Evolutionary conservation across 305 asterid species (phyloP).

Genomic region (Fraxinus dipetala): DNA sequence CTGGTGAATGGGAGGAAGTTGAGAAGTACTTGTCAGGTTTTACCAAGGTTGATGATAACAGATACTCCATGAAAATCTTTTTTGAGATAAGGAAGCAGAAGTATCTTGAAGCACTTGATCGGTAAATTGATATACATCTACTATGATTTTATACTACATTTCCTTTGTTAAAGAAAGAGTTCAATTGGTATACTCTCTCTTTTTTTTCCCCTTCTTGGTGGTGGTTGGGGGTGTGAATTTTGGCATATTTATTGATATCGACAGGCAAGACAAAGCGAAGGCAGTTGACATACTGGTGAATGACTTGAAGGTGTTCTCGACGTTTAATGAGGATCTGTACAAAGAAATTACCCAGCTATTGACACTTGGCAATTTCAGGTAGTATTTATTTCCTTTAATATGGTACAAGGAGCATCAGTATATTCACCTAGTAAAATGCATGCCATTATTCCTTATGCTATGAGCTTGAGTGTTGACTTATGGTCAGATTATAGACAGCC

Average conservation of each 20-base stretch:
- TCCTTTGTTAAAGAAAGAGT: background rate
- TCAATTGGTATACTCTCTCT: background rate
- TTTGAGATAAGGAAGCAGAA: conserved; percentile 80
- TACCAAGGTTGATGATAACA: conserved; percentile 77
- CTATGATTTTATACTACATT: conserved; percentile 6
- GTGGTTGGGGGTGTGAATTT: background rate
- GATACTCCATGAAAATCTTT: conserved; percentile 85
- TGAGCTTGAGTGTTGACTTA: conserved; percentile 1
- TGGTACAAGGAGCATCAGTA: conserved; percentile 9
- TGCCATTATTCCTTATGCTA: conserved; percentile 5
- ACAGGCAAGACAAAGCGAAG: conserved; percentile 77
- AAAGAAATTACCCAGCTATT: conserved; percentile 79
- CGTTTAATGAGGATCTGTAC: conserved; percentile 73
- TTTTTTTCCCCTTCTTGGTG: background rate
- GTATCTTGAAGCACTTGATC: conserved; percentile 84
- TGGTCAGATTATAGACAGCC: background rate
- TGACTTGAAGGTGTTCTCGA: conserved; percentile 79
- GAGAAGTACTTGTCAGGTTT: conserved; percentile 84
- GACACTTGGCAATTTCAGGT: conserved; percentile 79
- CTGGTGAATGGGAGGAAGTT: conserved; percentile 86
- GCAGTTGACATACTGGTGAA: conserved; percentile 75
- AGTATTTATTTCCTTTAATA: conserved; percentile 23
- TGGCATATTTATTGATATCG: conserved; percentile 8
- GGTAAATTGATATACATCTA: conserved; percentile 35
- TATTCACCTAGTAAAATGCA: conserved; percentile 1